Evolutionary conservation across 768 basidiomycete genomes (phyloP).

Genomic region (Kwoniella mangroviensis): DNA sequence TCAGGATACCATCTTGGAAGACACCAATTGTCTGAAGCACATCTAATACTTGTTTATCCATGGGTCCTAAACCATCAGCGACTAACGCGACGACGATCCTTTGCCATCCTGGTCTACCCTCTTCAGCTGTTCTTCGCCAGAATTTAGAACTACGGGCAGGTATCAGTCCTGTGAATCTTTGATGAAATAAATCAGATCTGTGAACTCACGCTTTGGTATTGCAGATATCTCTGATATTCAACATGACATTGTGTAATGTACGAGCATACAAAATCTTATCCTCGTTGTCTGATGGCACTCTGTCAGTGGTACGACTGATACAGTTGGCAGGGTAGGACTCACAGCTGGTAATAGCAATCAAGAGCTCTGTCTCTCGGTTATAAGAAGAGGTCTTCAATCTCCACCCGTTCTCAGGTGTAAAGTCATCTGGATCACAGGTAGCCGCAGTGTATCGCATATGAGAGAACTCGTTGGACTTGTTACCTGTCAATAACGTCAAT

Average conservation of each 20-base stretch:
- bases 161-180: conserved; percentile 39
- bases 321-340: conserved; percentile 44
- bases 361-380: conserved; percentile 46
- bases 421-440: conserved; percentile 54
- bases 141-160: conserved; percentile 57
- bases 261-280: conserved; percentile 57
- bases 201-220: conserved; percentile 61
- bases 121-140: conserved; percentile 54
- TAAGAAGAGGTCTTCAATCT: conserved; percentile 31
- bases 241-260: conserved; percentile 93
- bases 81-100: conserved; percentile 59
- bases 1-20: conserved; percentile 80
- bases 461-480: conserved; percentile 87
- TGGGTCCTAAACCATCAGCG: conserved; percentile 58
- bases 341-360: conserved; percentile 41
- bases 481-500: conserved; percentile 36
- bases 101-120: conserved; percentile 59
- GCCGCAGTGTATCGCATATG: conserved; percentile 57
- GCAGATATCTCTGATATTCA: conserved; percentile 71
- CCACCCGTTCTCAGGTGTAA: conserved; percentile 69
- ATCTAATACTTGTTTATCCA: conserved; percentile 69
- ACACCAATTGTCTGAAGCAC: conserved; percentile 73
- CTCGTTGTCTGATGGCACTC: conserved; percentile 45
- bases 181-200: neutral
- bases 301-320: conserved; percentile 65